phyloP scores from a whole-genome alignment of 2,329 filamentous ascomycete genomes.

The Colletotrichum sp. region DNA sequence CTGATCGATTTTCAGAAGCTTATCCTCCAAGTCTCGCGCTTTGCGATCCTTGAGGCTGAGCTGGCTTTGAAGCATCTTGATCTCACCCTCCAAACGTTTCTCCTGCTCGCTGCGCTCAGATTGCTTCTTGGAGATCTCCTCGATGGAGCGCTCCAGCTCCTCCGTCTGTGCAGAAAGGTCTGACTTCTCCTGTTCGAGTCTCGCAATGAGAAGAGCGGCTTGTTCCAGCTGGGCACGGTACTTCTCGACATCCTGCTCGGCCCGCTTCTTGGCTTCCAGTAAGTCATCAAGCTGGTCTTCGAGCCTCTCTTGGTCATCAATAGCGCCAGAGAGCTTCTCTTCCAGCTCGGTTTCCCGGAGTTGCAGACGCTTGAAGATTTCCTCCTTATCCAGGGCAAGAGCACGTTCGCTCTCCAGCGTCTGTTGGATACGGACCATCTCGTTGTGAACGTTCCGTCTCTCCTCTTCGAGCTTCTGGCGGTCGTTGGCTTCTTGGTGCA shows the following conservation, averaged over 20 bases:
- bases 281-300: slow-evolving; percentile 93
- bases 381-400: slow-evolving; percentile 96
- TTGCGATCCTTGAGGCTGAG: slow-evolving; percentile 89
- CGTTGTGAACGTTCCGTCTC: slow-evolving; percentile 81
- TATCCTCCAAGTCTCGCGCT: slow-evolving; percentile 82
- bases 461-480: slow-evolving; percentile 89
- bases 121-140: slow-evolving; percentile 72
- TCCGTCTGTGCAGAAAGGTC: slow-evolving; percentile 71
- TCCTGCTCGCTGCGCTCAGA: slow-evolving; percentile 79
- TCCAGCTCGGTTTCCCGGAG: slow-evolving; percentile 88
- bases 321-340: slow-evolving; percentile 89
- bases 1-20: slow-evolving; percentile 84
- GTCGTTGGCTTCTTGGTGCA: slow-evolving; percentile 76
- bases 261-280: slow-evolving; percentile 85
- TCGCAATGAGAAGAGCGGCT: slow-evolving; percentile 84
- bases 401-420: slow-evolving; percentile 94
- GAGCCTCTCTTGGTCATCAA: slow-evolving; percentile 91
- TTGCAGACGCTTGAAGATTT: slow-evolving; percentile 97
- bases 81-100: slow-evolving; percentile 77
- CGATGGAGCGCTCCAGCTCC: slow-evolving; percentile 73
- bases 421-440: slow-evolving; percentile 89
- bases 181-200: slow-evolving; percentile 85
- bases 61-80: slow-evolving; percentile 92
- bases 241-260: slow-evolving; percentile 82
- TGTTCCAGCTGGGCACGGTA: slow-evolving; percentile 87